Percentiles rank a stretch among this genome's conserved stretches.
Evolutionary conservation across 371 early-diverging fungal species (phyloP).

Genomic region (Saksenaea oblongispora): DNA sequence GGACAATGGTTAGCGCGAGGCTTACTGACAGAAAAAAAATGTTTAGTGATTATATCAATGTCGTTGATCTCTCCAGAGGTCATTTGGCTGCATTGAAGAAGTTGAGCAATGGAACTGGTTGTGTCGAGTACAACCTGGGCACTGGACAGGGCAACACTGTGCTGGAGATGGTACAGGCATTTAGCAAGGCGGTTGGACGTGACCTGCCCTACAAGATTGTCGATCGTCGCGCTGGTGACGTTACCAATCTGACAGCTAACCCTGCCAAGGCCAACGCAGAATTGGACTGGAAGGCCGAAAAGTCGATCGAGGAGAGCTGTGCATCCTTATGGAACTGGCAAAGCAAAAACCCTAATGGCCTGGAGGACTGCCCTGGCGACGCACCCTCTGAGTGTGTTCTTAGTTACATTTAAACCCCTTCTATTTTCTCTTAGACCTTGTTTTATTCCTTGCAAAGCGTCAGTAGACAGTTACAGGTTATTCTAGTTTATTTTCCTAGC

Average conservation of each 20-base stretch:
- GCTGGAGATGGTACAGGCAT: slow-evolving; percentile 81
- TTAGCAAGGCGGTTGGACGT: slow-evolving; percentile 70
- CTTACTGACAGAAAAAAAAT: background rate
- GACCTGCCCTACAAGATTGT: slow-evolving; percentile 66
- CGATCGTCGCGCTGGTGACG: slow-evolving; percentile 84
- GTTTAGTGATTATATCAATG: slow-evolving; percentile 84
- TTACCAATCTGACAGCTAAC: slow-evolving; percentile 80
- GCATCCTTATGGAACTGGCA: slow-evolving; percentile 87
- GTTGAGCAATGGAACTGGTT: slow-evolving; percentile 55
- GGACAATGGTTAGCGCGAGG: background rate
- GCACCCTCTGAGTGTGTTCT: slow-evolving; percentile 42
- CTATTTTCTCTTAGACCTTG: background rate
- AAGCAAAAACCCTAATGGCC: slow-evolving; percentile 68
- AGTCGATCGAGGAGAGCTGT: slow-evolving; percentile 74
- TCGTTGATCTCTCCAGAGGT: slow-evolving; percentile 84
- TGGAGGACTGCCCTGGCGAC: slow-evolving; percentile 45
- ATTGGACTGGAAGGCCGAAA: slow-evolving; percentile 75
- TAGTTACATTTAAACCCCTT: slow-evolving; percentile 25
- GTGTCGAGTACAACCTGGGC: slow-evolving; percentile 84
- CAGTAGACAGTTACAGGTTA: too few species aligned
- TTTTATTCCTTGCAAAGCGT: background rate
- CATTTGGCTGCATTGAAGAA: slow-evolving; percentile 84
- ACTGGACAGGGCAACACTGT: slow-evolving; percentile 87
- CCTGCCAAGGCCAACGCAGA: slow-evolving; percentile 69
- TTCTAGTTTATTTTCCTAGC: too few species aligned